phyloP scores from a whole-genome alignment of 2,329 filamentous ascomycete genomes.

The Verticillium dahliae region DNA sequence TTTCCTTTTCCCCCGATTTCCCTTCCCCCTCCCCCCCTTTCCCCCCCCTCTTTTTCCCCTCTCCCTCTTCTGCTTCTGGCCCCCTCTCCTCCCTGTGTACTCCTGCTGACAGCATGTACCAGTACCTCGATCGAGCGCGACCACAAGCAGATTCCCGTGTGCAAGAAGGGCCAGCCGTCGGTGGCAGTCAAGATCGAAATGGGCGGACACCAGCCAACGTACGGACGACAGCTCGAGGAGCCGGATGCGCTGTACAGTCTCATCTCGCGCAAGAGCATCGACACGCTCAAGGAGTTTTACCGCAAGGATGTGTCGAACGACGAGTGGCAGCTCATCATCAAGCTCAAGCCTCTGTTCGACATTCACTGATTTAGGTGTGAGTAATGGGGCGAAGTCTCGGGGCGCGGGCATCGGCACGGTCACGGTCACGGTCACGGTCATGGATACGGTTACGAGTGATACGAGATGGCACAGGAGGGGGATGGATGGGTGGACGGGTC shows the following conservation, averaged over 20 bases:
- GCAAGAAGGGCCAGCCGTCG: conserved; percentile 95
- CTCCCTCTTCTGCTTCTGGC: neutral
- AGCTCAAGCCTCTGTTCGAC: conserved; percentile 92
- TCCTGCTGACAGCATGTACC: conserved; percentile 13
- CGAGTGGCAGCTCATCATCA: conserved; percentile 91
- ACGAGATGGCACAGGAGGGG: neutral
- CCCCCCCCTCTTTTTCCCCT: neutral
- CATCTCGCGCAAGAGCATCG: conserved; percentile 82
- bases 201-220: conserved; percentile 84
- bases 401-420: neutral
- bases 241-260: conserved; percentile 80
- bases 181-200: conserved; percentile 97
- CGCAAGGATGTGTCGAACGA: conserved; percentile 80
- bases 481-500: neutral
- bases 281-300: conserved; percentile 95
- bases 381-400: neutral
- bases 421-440: too few relatives aligned
- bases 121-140: conserved; percentile 97
- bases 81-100: neutral
- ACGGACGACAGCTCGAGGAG: conserved; percentile 93
- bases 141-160: conserved; percentile 87
- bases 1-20: neutral
- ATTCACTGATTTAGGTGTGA: conserved; percentile 49
- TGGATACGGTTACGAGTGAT: too few relatives aligned
- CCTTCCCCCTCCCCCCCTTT: too few relatives aligned